Evolutionary conservation across 768 basidiomycete genomes (phyloP), one percentile per base, ranked within the genome.

Genomic region (Rhizopogon roseolus): DNA sequence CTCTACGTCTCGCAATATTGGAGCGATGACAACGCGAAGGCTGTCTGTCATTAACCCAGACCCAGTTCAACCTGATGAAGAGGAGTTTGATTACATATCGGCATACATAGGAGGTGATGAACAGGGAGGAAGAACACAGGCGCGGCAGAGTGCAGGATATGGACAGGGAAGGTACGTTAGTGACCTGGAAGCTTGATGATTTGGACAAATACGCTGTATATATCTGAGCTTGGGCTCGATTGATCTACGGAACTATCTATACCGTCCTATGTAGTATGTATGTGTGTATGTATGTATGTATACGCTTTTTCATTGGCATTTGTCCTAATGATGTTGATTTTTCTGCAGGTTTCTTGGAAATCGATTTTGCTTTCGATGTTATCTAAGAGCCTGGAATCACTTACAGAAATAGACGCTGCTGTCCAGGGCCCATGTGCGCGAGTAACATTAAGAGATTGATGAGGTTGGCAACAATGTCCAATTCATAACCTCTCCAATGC

Each of bases 11-110:
- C 43, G 43, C 48, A 38, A 48, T 40, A 63, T 41, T 54, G 54
- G 43, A 25, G 32, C 54, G 57, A 28, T 57, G 34, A 54, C 56
- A 1, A 63, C 62, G 41, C 60, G 66, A n/a, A 52, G 50, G 48
- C 19, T 70, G 56, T 68, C 64, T 8, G 59, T 68, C 8, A 51
- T 61, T 41, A 68, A 70, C 27, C 66, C 68, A 16, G 68, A 70
- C 45, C 62, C 60, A 11, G 59, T 45, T 13, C 39, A 29, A 19
- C 53, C 52, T 28, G 64, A 68, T 22, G 75, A 71, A 0, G 74
- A 72, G 0, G 79, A 81, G 6, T 83, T 79, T 59, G 84, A 85
- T 62, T 83, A 85, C 56, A 73, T 83, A 44, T 73, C 75, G 43
- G 83, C 80, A 27, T 86, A 88, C 66, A 57, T 66, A 2, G 54